These are phyloP conservation scores for Coemansia sp. DNA, from an alignment of 192 early-diverging fungal species.

Conservation along the genomic window DNA sequence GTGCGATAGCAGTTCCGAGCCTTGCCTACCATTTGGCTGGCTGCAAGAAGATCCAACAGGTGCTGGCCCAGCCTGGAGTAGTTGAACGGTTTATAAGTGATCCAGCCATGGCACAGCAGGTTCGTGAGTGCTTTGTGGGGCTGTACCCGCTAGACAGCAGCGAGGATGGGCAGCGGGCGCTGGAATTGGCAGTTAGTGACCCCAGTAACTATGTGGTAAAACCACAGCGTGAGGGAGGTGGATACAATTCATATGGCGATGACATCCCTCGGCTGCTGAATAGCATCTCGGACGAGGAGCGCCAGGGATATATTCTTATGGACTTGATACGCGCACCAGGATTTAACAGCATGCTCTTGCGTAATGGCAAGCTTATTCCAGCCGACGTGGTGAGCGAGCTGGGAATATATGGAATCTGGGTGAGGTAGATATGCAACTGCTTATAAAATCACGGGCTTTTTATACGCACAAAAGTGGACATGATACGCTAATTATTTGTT, in stretches of 20 bases:
- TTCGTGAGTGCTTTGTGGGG: conserved; percentile 83
- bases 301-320: conserved; percentile 92
- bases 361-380: conserved; percentile 68
- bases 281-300: conserved; percentile 59
- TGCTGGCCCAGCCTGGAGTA: conserved; percentile 74
- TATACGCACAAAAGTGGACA: too few species aligned
- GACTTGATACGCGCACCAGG: conserved; percentile 83
- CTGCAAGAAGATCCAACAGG: conserved; percentile 96
- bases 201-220: conserved; percentile 85
- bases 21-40: conserved; percentile 90
- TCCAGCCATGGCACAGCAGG: conserved; percentile 36
- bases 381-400: conserved; percentile 88
- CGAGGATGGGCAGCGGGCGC: conserved; percentile 64
- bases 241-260: conserved; percentile 87
- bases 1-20: conserved; percentile 84
- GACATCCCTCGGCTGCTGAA: conserved; percentile 68
- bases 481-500: too few species aligned
- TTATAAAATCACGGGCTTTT: too few species aligned
- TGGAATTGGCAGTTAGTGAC: conserved; percentile 58
- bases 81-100: conserved; percentile 68
- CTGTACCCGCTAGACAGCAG: conserved; percentile 83
- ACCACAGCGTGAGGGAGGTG: conserved; percentile 96
- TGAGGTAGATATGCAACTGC: conserved; percentile 57
- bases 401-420: conserved; percentile 89
- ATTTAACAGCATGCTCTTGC: conserved; percentile 70